Evolutionary conservation across 352 stramenopile genomes (phyloP).

Genomic region (Pythium insidiosum): DNA sequence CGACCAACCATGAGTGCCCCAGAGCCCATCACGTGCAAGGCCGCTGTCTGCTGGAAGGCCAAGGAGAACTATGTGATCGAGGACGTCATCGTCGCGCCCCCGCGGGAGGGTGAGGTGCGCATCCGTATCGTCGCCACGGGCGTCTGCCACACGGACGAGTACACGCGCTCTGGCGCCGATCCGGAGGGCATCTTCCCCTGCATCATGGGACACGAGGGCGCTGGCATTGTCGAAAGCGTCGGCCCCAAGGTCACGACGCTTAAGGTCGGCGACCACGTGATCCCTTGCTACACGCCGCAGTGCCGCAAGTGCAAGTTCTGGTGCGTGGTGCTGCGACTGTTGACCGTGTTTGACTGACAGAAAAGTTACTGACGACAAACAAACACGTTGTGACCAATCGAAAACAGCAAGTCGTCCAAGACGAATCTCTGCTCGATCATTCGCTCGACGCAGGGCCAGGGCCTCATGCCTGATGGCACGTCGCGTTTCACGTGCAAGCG

Average conservation of each 20-base stretch:
- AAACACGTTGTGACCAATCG: too few species aligned
- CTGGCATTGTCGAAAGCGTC: slow-evolving; percentile 79
- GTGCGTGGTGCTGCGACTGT: slow-evolving; percentile 10
- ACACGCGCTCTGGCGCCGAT: slow-evolving; percentile 74
- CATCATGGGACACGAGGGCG: slow-evolving; percentile 84
- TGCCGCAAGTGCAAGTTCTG: slow-evolving; percentile 88
- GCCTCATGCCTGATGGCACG: slow-evolving; percentile 75
- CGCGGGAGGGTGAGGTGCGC: slow-evolving; percentile 63
- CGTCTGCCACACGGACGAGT: slow-evolving; percentile 86
- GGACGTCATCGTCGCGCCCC: slow-evolving; percentile 67
- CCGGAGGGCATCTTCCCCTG: slow-evolving; percentile 79
- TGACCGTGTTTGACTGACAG: background rate
- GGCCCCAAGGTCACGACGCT: slow-evolving; percentile 66
- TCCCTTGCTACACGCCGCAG: slow-evolving; percentile 94
- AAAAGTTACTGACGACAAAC: too few species aligned
- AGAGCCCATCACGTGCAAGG: slow-evolving; percentile 84
- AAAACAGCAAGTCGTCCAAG: slow-evolving; percentile 63
- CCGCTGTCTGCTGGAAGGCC: slow-evolving; percentile 80
- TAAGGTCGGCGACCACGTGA: slow-evolving; percentile 88
- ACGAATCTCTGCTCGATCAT: slow-evolving; percentile 85
- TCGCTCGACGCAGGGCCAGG: slow-evolving; percentile 64
- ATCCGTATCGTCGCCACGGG: slow-evolving; percentile 81
- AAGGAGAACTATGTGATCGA: slow-evolving; percentile 82
- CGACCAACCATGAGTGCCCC: slow-evolving; percentile 48
- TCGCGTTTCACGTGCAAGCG: slow-evolving; percentile 85